Conservation (phyloP, 257 asterid genomes). For the Solanum tacnaense region DNA sequence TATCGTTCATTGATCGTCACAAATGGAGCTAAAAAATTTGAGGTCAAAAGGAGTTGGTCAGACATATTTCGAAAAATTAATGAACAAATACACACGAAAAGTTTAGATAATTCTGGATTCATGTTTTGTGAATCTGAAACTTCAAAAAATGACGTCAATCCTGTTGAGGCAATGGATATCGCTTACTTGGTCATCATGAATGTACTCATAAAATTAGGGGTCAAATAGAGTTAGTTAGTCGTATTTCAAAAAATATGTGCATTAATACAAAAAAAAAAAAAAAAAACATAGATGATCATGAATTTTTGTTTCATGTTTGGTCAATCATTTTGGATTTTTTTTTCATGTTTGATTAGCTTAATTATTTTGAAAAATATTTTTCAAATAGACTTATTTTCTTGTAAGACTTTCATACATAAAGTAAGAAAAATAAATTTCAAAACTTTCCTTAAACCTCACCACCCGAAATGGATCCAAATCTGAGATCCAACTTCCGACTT, state of each 20-base stretch:
- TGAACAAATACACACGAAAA: too few species aligned
- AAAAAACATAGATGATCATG: background rate
- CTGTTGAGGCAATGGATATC: accelerated
- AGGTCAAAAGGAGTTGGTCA: accelerated
- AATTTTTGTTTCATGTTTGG: background rate
- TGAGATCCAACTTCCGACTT: background rate
- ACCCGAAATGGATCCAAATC: background rate
- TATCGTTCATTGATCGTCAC: background rate
- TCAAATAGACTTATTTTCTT: too few species aligned
- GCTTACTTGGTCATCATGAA: background rate
- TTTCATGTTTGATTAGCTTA: background rate
- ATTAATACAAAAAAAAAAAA: too few species aligned
- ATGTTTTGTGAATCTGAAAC: too few species aligned
- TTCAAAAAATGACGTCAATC: too few species aligned
- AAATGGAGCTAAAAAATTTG: accelerated
- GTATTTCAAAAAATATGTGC: background rate
- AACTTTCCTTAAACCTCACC: background rate
- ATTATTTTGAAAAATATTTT: background rate
- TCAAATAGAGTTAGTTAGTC: background rate
- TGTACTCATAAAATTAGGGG: background rate
- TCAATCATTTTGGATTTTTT: background rate
- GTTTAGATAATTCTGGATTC: background rate
- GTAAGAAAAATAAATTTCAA: background rate
- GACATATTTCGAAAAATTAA: too few species aligned
- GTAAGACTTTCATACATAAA: too few species aligned